Percentiles rank a stretch among this genome's conserved stretches.
phyloP scores from a whole-genome alignment of 2,329 filamentous ascomycete species.

The Fusarium nisikadoi region DNA sequence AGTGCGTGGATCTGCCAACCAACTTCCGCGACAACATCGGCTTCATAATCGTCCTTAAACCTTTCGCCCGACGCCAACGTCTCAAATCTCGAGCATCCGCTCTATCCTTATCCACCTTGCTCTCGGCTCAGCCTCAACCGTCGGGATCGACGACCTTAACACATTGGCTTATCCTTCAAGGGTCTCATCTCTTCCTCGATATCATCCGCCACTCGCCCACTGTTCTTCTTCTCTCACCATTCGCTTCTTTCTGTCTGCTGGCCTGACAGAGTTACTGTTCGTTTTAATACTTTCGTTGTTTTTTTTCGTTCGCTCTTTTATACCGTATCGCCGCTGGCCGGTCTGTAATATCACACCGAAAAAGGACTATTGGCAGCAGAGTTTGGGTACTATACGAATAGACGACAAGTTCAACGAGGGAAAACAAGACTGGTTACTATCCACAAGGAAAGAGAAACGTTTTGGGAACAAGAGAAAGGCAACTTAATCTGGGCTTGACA shows the following conservation, averaged over 20 bases:
- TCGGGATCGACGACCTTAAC: conserved; percentile 25
- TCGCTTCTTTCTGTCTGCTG: conserved; percentile 35
- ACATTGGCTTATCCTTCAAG: conserved; percentile 23
- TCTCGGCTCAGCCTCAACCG: conserved; percentile 27
- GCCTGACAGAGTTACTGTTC: conserved; percentile 29
- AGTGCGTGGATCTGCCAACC: conserved; percentile 47
- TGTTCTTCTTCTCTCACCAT: conserved; percentile 12
- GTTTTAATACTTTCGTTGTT: conserved; percentile 17
- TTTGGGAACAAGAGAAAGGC: conserved; percentile 2
- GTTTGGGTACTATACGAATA: conserved; percentile 22
- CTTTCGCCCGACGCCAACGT: conserved; percentile 27
- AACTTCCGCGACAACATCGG: conserved; percentile 47
- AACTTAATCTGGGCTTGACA: conserved; percentile 24
- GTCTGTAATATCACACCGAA: conserved; percentile 31
- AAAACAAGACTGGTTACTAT: conserved; percentile 8
- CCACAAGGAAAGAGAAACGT: conserved; percentile 10
- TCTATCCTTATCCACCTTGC: conserved; percentile 15
- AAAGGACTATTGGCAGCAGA: conserved; percentile 18
- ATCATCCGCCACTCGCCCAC: conserved; percentile 22
- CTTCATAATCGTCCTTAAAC: conserved; percentile 36
- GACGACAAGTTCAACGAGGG: conserved; percentile 8
- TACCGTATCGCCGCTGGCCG: conserved; percentile 29
- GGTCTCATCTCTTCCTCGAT: conserved; percentile 18
- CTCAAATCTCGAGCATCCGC: conserved; percentile 21
- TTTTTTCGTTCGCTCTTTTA: conserved; percentile 18